Evolutionary conservation across 208 protist species (phyloP), one percentile per base, ranked within the genome.

Genomic region (Trypanosoma lewisi): DNA sequence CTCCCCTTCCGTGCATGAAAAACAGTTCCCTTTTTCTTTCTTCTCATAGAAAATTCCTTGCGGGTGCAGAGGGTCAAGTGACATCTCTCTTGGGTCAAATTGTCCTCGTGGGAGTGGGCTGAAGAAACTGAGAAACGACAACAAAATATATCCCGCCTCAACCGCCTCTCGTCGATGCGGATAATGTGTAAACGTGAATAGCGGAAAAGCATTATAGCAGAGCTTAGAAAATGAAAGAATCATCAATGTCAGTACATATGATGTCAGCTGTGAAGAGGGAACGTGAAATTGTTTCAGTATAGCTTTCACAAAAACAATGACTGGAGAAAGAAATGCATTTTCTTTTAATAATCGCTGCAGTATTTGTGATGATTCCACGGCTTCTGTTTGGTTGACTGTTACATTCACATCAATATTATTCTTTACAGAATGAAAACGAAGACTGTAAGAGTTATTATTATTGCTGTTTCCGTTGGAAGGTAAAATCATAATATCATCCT

Each of bases 41-140:
- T 3, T 28, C n/a, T 58, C 34, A 6, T 37, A 51, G 47, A 73
- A 9, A 50, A 73, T 62, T 23, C 60, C 67, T 0, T 57, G 25
- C 12, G 53, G 31, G 30, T 73, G 53, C 28, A 52, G 28, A 23
- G 67, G 53, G 11, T 58, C 51, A 56, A 73, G 14, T 48, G 21
- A 19, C 67, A 73, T 73, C 14, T 23, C 12, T 51, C 12, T 37
- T 27, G 59, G 59, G 39, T 61, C 39, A 52, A 73, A 73, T 21
- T 56, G 50, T 19, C 60, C 67, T 28, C 53, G 49, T 42, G 67
- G 60, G 27, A 30, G 45, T 33, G 67, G 59, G 33, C 67, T 65
- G 37, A 72, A 73, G 30, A 73, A 73, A 36, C 67, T 73, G 4
- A 73, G 60, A 63, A 73, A 67, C 2, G 52, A 59, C 55, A 67